Conservation (phyloP, 148 eudicot genomes). For the Polygonum maritimum region DNA sequence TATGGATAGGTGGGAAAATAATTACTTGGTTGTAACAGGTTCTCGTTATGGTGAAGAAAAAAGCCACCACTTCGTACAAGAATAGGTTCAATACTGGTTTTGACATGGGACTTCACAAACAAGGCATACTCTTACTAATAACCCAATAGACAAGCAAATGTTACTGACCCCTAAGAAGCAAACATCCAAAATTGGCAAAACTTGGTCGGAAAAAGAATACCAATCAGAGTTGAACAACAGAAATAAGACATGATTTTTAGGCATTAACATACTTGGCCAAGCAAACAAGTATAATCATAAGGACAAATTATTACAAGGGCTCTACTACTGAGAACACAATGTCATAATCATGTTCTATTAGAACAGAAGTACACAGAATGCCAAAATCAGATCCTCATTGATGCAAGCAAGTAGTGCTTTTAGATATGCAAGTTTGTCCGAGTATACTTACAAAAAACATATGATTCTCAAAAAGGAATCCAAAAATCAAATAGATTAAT, state of each 20-base stretch:
- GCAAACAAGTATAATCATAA: not conserved
- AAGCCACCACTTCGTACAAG: not conserved
- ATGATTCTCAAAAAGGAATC: not conserved
- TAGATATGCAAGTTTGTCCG: too few relatives aligned
- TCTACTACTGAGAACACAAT: not conserved
- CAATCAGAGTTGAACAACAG: not conserved
- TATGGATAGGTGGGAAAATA: not conserved
- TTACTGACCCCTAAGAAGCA: not conserved
- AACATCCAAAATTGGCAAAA: not conserved
- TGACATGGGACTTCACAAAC: not conserved
- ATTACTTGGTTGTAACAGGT: not conserved
- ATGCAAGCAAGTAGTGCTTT: not conserved
- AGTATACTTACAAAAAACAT: too few relatives aligned
- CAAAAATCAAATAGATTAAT: not conserved
- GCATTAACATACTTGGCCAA: not conserved
- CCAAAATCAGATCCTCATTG: too few relatives aligned
- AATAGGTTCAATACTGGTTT: not conserved
- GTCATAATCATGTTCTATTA: too few relatives aligned
- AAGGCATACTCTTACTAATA: not conserved
- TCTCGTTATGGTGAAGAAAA: not conserved
- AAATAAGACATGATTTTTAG: not conserved
- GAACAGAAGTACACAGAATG: too few relatives aligned
- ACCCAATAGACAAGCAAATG: not conserved
- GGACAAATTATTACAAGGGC: too few relatives aligned
- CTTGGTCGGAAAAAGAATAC: not conserved